Conservation (phyloP, 345 rosid genomes). For the Firmiana major region DNA sequence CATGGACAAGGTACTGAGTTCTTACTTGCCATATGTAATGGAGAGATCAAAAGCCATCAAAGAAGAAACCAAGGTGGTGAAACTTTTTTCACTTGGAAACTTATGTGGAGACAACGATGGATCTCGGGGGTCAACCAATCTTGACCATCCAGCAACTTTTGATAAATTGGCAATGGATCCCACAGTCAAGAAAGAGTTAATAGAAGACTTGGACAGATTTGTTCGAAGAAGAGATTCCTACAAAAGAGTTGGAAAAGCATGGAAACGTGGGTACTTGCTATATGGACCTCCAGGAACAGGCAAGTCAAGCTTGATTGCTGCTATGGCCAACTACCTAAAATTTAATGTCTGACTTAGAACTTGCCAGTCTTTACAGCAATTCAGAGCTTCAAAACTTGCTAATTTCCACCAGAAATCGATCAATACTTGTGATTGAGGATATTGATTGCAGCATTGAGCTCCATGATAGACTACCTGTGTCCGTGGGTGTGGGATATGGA, state of each 20-base stretch:
- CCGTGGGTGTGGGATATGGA: neutral
- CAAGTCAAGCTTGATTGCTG: slow-evolving; percentile 25
- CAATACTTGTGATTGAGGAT: slow-evolving; percentile 4
- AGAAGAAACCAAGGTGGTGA: slow-evolving; percentile 17
- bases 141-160: slow-evolving; percentile 30
- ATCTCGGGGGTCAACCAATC: slow-evolving; percentile 16
- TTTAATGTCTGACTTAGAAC: slow-evolving; percentile 25
- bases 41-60: slow-evolving; percentile 18
- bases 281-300: slow-evolving; percentile 27
- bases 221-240: slow-evolving; percentile 15
- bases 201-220: slow-evolving; percentile 31
- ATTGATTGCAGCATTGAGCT: slow-evolving; percentile 3
- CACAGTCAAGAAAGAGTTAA: slow-evolving; percentile 12
- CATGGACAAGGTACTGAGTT: slow-evolving; percentile 18
- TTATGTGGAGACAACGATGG: neutral
- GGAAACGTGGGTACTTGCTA: slow-evolving; percentile 23
- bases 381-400: neutral
- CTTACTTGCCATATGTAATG: slow-evolving; percentile 12
- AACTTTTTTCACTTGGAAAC: neutral
- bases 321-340: slow-evolving; percentile 24
- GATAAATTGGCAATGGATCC: slow-evolving; percentile 29
- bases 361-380: neutral
- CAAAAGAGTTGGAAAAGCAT: slow-evolving; percentile 17
- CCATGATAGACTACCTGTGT: neutral
- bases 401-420: neutral